Evolutionary conservation across 2,329 filamentous ascomycete genomes (phyloP), one percentile per base, ranked within the genome.

Genomic region (Cladosporium phlei): DNA sequence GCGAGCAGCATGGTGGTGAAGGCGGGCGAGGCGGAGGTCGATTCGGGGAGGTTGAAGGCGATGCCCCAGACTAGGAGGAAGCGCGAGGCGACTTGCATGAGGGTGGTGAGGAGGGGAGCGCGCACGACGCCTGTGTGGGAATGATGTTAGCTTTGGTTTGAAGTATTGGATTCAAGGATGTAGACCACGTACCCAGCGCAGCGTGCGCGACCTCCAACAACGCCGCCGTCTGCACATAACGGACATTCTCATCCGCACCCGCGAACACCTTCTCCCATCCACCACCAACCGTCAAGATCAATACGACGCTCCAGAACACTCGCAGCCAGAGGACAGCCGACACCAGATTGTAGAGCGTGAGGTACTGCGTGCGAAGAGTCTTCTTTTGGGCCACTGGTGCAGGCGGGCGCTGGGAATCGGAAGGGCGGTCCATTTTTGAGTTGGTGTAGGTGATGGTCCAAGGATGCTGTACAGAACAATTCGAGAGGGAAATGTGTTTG

Each of bases 41-140:
- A 77, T 47, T 73, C 69, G 8, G 86, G 86, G 71, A 91, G 95
- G 30, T 76, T 74, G 62, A 82, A 76, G 61, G 88, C 82, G 52
- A 97, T 77, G 56, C 79, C 83, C 88, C 90, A 96, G 56, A 96
- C 86, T 55, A 97, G 83, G 54, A 95, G 79, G 59, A 95, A 79
- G 43, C 93, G 88, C 48, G 82, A 88, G 17, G 86, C 78, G 52
- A 97, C 90, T 69, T 98, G 93, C 82, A 95, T 89, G 28, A 79
- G 68, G 5, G 93, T 97, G 4, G 93, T 97, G 58, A 85, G 57
- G 59, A 96, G 67, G 2, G 91, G 89, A 1, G 91, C 84, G 60
- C 91, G 82, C 43, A 98, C 91, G 60, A 97, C 66, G 48, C 88
- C 87, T 90, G 46, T 17, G 39, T 35, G 10, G 12, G 5, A n/a